phyloP scores from a whole-genome alignment of 1,284 basidiomycete genomes.

The Ganoderma resinaceum region DNA sequence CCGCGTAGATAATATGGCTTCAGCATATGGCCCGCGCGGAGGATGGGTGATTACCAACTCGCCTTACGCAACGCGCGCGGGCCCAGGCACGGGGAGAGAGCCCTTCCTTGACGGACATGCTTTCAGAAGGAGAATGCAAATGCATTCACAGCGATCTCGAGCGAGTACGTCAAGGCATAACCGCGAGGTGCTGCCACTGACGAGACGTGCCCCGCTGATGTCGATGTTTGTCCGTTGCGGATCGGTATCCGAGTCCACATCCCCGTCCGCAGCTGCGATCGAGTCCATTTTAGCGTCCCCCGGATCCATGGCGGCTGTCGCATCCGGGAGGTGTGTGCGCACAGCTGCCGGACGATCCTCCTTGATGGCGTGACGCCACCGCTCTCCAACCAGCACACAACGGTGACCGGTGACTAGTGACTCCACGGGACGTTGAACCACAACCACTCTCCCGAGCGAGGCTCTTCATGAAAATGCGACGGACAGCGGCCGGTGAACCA shows the following conservation, averaged over 20 bases:
- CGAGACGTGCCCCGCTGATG: neutral
- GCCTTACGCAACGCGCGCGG: neutral
- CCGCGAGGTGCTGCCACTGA: neutral
- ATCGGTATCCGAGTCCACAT: neutral
- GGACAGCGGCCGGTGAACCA: neutral
- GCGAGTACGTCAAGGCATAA: neutral
- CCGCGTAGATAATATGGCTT: neutral
- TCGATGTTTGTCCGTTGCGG: neutral
- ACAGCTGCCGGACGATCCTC: neutral
- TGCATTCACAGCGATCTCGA: too few species aligned
- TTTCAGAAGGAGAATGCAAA: neutral
- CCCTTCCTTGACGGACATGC: neutral
- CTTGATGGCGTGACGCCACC: neutral
- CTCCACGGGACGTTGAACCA: too few species aligned
- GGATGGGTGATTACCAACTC: neutral
- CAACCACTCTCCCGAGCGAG: neutral
- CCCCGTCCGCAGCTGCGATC: too few species aligned
- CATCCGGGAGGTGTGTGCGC: neutral
- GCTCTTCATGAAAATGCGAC: neutral
- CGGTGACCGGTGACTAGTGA: too few species aligned
- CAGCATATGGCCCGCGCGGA: neutral
- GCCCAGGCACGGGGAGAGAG: neutral
- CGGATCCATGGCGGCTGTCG: neutral
- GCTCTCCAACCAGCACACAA: too few species aligned
- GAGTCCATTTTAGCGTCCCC: neutral